Evolutionary conservation across 768 basidiomycete genomes (phyloP).

Genomic region (Amanita pallidorosea): DNA sequence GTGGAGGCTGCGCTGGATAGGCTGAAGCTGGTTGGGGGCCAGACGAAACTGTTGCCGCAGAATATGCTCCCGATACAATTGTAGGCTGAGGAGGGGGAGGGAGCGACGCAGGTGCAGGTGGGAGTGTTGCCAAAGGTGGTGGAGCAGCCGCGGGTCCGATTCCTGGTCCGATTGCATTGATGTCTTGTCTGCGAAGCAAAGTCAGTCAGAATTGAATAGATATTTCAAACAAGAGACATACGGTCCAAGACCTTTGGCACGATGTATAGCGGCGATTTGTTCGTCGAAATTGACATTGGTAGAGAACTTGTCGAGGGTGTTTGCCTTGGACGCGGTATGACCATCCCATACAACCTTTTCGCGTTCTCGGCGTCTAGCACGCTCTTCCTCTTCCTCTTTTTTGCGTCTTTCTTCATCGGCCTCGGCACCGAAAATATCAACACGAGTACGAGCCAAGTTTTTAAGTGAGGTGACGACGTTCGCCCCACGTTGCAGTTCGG

Average conservation of each 20-base stretch:
- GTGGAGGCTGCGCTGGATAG: constrained; percentile 43
- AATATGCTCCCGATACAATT: constrained; percentile 40
- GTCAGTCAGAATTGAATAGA: constrained; percentile 5
- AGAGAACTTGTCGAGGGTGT: constrained; percentile 89
- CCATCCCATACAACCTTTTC: constrained; percentile 99
- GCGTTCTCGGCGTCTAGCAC: constrained; percentile 70
- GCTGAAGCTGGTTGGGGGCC: constrained; percentile 85
- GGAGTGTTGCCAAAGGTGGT: constrained; percentile 46
- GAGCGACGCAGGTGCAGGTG: constrained; percentile 60
- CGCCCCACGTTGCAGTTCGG: constrained; percentile 81
- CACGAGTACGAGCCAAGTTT: constrained; percentile 89
- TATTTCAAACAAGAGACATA: constrained; percentile 26
- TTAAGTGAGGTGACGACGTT: constrained; percentile 91
- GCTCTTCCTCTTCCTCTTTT: constrained; percentile 79
- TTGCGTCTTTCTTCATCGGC: constrained; percentile 86
- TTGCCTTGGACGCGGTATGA: constrained; percentile 88
- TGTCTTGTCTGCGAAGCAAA: constrained; percentile 44
- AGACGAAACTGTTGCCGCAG: constrained; percentile 81
- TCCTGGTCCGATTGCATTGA: constrained; percentile 75
- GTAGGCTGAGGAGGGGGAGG: constrained; percentile 58
- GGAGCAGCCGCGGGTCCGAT: constrained; percentile 76
- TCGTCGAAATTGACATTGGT: constrained; percentile 92
- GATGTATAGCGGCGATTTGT: constrained; percentile 95
- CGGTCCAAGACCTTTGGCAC: constrained; percentile 84
- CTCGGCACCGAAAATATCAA: constrained; percentile 94